Percentiles rank a stretch among this genome's conserved stretches.
Conservation (phyloP, 1,139 yeast species). For the Nakaseomyces nivariensis region DNA sequence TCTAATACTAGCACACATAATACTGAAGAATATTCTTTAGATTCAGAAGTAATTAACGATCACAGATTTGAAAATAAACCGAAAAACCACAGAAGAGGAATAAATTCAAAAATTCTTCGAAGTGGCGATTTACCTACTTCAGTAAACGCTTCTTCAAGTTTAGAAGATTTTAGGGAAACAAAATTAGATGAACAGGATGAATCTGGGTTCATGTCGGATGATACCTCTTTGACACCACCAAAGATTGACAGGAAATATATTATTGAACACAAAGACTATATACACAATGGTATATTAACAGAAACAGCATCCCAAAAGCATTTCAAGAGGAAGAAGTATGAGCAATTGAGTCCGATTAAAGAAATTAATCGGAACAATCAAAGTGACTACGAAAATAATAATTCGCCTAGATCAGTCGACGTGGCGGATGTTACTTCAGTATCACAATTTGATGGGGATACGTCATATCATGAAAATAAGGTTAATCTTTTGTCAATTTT, state of each 20-base stretch:
- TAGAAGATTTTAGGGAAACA: background rate
- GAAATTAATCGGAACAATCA: background rate
- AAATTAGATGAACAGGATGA: constrained; percentile 6
- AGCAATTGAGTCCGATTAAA: background rate
- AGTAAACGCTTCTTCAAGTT: background rate
- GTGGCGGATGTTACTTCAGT: background rate
- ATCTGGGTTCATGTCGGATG: constrained; percentile 10
- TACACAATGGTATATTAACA: background rate
- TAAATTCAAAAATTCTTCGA: background rate
- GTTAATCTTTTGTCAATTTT: constrained; percentile 18
- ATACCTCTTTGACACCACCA: constrained; percentile 23
- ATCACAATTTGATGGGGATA: constrained; percentile 7
- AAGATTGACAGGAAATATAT: constrained; percentile 13
- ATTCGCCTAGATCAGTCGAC: background rate
- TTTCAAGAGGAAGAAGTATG: background rate
- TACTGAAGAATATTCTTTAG: background rate
- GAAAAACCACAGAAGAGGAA: background rate
- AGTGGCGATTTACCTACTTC: background rate
- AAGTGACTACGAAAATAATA: too few relatives aligned
- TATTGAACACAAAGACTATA: constrained; percentile 3
- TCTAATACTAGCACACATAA: background rate
- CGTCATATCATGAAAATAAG: constrained; percentile 19
- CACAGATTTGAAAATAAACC: background rate
- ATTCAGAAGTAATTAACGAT: background rate
- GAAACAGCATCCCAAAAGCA: background rate